Evolutionary conservation across 129 eudicot species (phyloP).

Genomic region (Centrapalus pauciflorus): DNA sequence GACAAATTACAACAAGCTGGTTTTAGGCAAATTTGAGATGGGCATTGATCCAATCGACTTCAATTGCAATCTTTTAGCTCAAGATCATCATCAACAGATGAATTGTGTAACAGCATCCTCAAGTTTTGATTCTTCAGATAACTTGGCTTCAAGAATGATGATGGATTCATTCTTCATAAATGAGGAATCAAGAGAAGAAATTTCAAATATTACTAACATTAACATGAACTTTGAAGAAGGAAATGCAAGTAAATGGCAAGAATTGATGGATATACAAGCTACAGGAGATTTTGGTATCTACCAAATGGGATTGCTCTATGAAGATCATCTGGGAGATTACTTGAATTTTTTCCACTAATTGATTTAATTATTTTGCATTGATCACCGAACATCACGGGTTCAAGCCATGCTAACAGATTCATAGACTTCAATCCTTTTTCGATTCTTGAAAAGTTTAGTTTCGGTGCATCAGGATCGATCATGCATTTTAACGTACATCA

Average conservation of each 20-base stretch:
- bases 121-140: slow-evolving; percentile 31
- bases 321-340: slow-evolving; percentile 2
- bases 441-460: neutral
- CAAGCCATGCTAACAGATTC: neutral
- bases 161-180: slow-evolving; percentile 23
- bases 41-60: slow-evolving; percentile 20
- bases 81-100: slow-evolving; percentile 12
- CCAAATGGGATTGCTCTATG: slow-evolving; percentile 14
- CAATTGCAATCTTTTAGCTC: slow-evolving; percentile 18
- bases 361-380: neutral
- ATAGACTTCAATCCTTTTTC: neutral
- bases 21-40: slow-evolving; percentile 33
- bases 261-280: slow-evolving; percentile 18
- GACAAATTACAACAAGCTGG: neutral
- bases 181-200: slow-evolving; percentile 26
- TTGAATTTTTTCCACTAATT: slow-evolving; percentile 30
- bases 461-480: neutral
- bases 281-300: slow-evolving; percentile 33
- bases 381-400: neutral
- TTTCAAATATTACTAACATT: slow-evolving; percentile 21
- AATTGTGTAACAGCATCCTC: neutral
- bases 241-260: slow-evolving; percentile 30
- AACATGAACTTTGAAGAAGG: slow-evolving; percentile 31
- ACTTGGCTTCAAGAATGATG: slow-evolving; percentile 18
- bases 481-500: neutral